These are phyloP conservation scores for Diphasiastrum complanatum DNA, from an alignment of 83 land plant species.

Conservation along the genomic window DNA sequence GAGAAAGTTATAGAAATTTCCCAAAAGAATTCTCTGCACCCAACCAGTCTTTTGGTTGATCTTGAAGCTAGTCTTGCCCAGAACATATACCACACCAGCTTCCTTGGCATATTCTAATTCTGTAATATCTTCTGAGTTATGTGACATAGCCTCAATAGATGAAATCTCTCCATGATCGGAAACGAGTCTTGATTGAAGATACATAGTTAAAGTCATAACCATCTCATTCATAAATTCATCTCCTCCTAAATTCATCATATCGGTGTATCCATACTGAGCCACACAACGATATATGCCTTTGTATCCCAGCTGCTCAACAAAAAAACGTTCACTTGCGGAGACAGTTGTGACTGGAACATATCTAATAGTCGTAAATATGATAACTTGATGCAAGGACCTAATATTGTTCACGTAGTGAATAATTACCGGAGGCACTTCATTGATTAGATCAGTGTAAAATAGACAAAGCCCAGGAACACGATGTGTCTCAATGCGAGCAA, in stretches of 20 bases:
- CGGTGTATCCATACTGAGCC: slow-evolving; percentile 48
- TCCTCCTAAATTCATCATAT: slow-evolving; percentile 27
- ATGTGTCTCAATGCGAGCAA: neutral
- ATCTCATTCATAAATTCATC: slow-evolving; percentile 23
- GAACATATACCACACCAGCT: slow-evolving; percentile 36
- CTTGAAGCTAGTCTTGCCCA: slow-evolving; percentile 38
- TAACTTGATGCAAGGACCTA: slow-evolving; percentile 39
- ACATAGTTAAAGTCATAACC: no score
- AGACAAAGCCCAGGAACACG: slow-evolving; percentile 57
- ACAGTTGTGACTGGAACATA: slow-evolving; percentile 37
- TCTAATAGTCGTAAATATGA: slow-evolving; percentile 40
- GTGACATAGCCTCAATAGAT: neutral
- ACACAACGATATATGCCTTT: slow-evolving; percentile 49
- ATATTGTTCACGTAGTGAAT: slow-evolving; percentile 42
- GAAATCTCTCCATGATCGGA: neutral
- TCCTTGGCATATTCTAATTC: slow-evolving; percentile 28
- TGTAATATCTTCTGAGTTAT: slow-evolving; percentile 23
- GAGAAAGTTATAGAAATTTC: slow-evolving; percentile 34
- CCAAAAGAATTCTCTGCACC: slow-evolving; percentile 33
- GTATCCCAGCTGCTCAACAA: slow-evolving; percentile 31
- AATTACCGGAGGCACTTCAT: slow-evolving; percentile 46
- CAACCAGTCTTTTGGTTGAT: slow-evolving; percentile 23
- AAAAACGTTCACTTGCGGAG: slow-evolving; percentile 34
- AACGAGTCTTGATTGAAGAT: neutral
- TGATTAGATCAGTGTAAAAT: slow-evolving; percentile 43